Evolutionary conservation across 129 eudicot genomes (phyloP).

Genomic region (Tanacetum coccineum): DNA sequence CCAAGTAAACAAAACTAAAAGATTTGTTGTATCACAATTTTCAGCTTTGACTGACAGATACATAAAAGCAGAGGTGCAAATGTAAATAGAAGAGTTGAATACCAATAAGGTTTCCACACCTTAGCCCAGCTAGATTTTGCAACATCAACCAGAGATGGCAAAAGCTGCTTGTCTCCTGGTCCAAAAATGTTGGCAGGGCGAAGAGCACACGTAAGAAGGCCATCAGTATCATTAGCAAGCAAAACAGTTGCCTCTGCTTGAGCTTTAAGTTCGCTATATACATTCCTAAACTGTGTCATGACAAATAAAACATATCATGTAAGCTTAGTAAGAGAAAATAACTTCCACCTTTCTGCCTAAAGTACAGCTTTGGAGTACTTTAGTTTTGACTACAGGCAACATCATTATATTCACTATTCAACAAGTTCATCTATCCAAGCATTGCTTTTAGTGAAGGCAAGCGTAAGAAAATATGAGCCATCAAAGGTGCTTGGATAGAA

Average conservation of each 20-base stretch:
- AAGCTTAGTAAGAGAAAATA: slow-evolving; percentile 1
- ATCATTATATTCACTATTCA: slow-evolving; percentile 12
- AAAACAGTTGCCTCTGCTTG: slow-evolving; percentile 87
- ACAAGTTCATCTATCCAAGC: no score
- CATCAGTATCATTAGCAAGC: slow-evolving; percentile 60
- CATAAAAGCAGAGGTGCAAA: slow-evolving; percentile 9
- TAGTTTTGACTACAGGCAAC: slow-evolving; percentile 15
- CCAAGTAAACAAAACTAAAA: background rate
- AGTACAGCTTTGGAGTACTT: slow-evolving; percentile 8
- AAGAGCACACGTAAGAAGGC: slow-evolving; percentile 82
- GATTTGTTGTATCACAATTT: slow-evolving; percentile 4
- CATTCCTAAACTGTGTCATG: slow-evolving; percentile 49
- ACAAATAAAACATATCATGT: slow-evolving; percentile 8
- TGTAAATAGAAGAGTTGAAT: background rate
- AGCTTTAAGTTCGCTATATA: slow-evolving; percentile 70
- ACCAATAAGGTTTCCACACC: slow-evolving; percentile 45
- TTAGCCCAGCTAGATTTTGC: slow-evolving; percentile 72
- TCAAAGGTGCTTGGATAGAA: slow-evolving; percentile 2
- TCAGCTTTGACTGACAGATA: slow-evolving; percentile 2
- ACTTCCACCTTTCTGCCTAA: slow-evolving; percentile 15
- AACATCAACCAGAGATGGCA: slow-evolving; percentile 56
- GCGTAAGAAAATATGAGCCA: background rate
- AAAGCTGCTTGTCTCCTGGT: slow-evolving; percentile 63
- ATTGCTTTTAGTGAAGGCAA: background rate
- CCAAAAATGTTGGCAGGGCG: slow-evolving; percentile 83